Evolutionary conservation across 2,329 filamentous ascomycete genomes (phyloP).

Genomic region (Mariannaea elegans): DNA sequence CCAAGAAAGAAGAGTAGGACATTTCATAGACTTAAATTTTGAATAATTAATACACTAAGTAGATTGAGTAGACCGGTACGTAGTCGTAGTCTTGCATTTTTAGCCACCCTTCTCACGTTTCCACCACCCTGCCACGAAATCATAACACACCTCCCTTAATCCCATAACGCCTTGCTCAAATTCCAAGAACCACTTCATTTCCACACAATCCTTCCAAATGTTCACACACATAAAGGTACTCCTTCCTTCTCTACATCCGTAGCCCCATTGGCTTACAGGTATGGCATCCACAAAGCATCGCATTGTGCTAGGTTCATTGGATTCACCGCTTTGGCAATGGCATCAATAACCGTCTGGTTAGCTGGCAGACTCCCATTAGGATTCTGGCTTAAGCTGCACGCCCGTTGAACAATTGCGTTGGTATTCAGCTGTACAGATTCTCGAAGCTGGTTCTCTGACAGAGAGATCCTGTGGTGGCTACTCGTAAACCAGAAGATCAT

Average conservation of each 20-base stretch:
- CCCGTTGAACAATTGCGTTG: constrained; percentile 90
- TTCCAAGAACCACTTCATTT: constrained; percentile 26
- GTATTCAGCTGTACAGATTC: constrained; percentile 87
- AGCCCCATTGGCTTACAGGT: constrained; percentile 66
- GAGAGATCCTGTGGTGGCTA: constrained; percentile 71
- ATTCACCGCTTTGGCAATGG: constrained; percentile 92
- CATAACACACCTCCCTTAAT: constrained; percentile 25
- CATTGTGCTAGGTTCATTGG: constrained; percentile 87
- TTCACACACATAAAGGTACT: too few species aligned
- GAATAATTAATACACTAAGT: too few species aligned
- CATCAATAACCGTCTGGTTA: constrained; percentile 96
- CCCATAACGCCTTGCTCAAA: constrained; percentile 43
- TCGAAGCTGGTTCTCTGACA: constrained; percentile 72
- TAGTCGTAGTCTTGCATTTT: too few species aligned
- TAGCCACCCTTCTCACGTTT: not conserved
- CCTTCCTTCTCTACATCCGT: constrained; percentile 4
- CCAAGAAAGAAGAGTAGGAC: too few species aligned
- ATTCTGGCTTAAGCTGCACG: constrained; percentile 81
- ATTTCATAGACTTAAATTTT: too few species aligned
- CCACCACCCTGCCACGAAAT: not conserved
- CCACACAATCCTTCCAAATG: not conserved
- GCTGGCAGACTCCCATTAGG: constrained; percentile 86
- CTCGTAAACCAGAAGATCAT: constrained; percentile 97
- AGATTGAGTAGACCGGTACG: too few species aligned
- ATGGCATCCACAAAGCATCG: constrained; percentile 97